Evolutionary conservation across 768 basidiomycete genomes (phyloP).

Genomic region (Lepiota brunneoincarnata): DNA sequence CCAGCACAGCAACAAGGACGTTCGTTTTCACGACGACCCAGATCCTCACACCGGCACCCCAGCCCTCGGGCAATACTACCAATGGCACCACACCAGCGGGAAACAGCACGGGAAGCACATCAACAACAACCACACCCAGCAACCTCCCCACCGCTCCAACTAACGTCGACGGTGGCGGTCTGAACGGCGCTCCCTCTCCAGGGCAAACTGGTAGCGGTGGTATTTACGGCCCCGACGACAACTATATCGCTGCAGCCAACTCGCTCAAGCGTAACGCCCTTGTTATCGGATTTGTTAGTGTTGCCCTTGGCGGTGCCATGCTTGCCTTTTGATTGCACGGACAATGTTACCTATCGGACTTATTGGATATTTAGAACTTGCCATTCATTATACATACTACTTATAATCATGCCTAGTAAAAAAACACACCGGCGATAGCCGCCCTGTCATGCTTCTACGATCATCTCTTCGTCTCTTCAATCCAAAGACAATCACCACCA

Average conservation of each 20-base stretch:
- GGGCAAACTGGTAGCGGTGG: constrained; percentile 48
- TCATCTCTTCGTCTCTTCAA: constrained; percentile 1
- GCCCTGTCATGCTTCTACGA: constrained; percentile 10
- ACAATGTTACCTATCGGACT: constrained; percentile 11
- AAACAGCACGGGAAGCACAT: constrained; percentile 28
- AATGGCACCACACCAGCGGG: constrained; percentile 20
- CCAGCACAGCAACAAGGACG: constrained; percentile 37
- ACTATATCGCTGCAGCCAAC: constrained; percentile 57
- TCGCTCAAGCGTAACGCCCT: constrained; percentile 43
- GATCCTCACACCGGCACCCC: constrained; percentile 45
- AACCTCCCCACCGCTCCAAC: constrained; percentile 60
- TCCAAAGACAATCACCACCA: constrained; percentile 11
- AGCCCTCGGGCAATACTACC: constrained; percentile 19
- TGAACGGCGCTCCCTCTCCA: constrained; percentile 56
- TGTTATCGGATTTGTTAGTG: constrained; percentile 40
- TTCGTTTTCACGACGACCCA: constrained; percentile 40
- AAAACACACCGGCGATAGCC: constrained; percentile 12
- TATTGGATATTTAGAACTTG: constrained; percentile 14
- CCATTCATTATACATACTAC: constrained; percentile 1
- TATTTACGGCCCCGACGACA: constrained; percentile 65
- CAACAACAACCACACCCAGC: constrained; percentile 36
- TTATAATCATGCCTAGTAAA: not conserved
- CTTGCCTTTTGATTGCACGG: constrained; percentile 35
- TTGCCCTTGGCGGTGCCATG: constrained; percentile 48
- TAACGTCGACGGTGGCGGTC: constrained; percentile 51